Percentiles rank a stretch among this genome's conserved stretches.
These are phyloP conservation scores for Plenodomus lindquistii DNA, from an alignment of 2,329 filamentous ascomycete genomes.

Conservation along the genomic window DNA sequence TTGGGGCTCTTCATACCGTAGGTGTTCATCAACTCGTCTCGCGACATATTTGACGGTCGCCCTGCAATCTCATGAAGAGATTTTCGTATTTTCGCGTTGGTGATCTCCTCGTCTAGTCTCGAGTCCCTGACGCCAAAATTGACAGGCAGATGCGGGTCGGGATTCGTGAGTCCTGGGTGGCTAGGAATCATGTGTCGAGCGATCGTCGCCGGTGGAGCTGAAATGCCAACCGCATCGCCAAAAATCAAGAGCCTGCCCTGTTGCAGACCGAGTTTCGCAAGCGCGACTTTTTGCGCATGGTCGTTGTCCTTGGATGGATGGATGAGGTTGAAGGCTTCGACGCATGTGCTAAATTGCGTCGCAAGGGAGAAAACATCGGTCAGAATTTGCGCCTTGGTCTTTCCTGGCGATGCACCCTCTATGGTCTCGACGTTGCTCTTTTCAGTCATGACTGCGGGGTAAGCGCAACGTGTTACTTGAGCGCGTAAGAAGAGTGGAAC, in stretches of 20 bases:
- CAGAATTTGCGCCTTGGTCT: slow-evolving; percentile 41
- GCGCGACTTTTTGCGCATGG: slow-evolving; percentile 49
- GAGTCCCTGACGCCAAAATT: slow-evolving; percentile 50
- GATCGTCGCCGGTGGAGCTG: slow-evolving; percentile 48
- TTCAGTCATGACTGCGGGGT: slow-evolving; percentile 30
- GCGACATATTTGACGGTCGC: slow-evolving; percentile 42
- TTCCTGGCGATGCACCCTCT: slow-evolving; percentile 20
- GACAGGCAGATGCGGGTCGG: slow-evolving; percentile 50
- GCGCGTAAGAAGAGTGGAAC: neutral
- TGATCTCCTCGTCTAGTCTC: slow-evolving; percentile 46
- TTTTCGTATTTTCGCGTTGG: slow-evolving; percentile 45
- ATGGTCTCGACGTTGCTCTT: slow-evolving; percentile 20
- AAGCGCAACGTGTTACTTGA: neutral
- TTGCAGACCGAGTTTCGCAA: slow-evolving; percentile 51
- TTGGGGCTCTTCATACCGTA: slow-evolving; percentile 52
- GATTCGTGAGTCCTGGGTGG: slow-evolving; percentile 50
- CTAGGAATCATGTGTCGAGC: slow-evolving; percentile 51
- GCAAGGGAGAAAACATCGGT: slow-evolving; percentile 49
- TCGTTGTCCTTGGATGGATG: slow-evolving; percentile 49
- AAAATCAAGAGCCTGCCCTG: slow-evolving; percentile 54
- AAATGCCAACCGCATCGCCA: slow-evolving; percentile 53
- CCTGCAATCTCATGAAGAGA: slow-evolving; percentile 52
- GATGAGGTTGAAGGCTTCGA: slow-evolving; percentile 53
- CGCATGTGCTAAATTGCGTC: slow-evolving; percentile 52
- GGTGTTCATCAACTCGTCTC: slow-evolving; percentile 51